Evolutionary conservation across 1,139 yeast species (phyloP), one percentile per base, ranked within the genome.

Genomic region (Debaryomycetaceae sp.): DNA sequence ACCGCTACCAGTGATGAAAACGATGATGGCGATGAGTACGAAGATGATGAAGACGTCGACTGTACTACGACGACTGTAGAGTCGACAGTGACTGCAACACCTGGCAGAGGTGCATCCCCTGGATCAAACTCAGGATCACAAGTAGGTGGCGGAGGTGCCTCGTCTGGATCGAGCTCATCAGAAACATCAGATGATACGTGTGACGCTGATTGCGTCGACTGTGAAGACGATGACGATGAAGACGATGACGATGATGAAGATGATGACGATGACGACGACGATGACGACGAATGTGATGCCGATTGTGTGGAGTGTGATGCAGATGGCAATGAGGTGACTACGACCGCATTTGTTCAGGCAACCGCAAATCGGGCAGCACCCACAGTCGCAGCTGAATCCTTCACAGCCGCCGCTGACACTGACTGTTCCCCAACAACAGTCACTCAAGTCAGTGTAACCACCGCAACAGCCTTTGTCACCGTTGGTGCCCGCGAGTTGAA

Each of bases 21-120:
- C 20, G 45, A 41, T 5, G 53, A 47, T 4, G 53, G 50, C 29
- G 54, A 49, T 23, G 55, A 53, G 29, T 48, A 46, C 38, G 47
- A 47, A 24, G 44, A 48, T 14, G 45, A 46, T 39, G 47, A 47
- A 24, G 44, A 48, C n/a, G 45, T 24, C 7, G 46, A 43, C 40
- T 38, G 46, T 20, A 42, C 45, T n/a, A 41, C 36, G 13, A 34
- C 35, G 24, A 24, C 36, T 20, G 38, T 3, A 4, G 9, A 13
- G 9, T 14, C 39, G 24, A 22, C 33, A 20, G 39, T 40, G 9
- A 38, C 35, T 35, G 23, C 24, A 27, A 38, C 42, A 34, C 24
- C 31, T 20, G 37, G 33, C 24, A 17, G 38, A 13, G 34, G 40
- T 31, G 20, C 37, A 22, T 23, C 34, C 14, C 35, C 36, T 31